A percentile compares a stretch with the other conserved stretches of the same genome.
These are phyloP conservation scores for Microbotryomycetes sp. DNA, from an alignment of 1,284 basidiomycete genomes.

Conservation along the genomic window DNA sequence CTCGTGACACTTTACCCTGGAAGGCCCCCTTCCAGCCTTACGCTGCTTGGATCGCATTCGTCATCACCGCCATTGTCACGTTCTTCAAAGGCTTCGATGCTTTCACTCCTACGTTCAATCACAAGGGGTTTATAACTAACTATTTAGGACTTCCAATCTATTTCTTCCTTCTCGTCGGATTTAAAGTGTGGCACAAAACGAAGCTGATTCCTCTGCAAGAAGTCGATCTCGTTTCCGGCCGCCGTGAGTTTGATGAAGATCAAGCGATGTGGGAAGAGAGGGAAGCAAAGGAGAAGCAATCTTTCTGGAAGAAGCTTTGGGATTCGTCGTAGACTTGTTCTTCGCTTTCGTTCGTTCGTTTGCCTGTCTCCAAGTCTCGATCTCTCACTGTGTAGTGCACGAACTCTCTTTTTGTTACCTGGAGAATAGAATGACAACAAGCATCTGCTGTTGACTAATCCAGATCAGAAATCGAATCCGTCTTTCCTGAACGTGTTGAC, in stretches of 20 bases:
- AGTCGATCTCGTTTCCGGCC: constrained; percentile 60
- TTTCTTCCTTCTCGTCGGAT: constrained; percentile 49
- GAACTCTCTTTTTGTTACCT: too few relatives aligned
- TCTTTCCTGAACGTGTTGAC: constrained; percentile 33
- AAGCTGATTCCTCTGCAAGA: constrained; percentile 50
- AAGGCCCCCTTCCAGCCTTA: constrained; percentile 61
- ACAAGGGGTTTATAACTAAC: constrained; percentile 53
- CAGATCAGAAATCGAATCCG: constrained; percentile 37
- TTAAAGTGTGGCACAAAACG: constrained; percentile 45
- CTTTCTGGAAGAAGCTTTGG: constrained; percentile 39
- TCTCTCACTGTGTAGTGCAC: too few relatives aligned
- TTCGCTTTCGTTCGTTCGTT: neutral
- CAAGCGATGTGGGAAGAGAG: constrained; percentile 46
- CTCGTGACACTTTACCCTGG: constrained; percentile 57
- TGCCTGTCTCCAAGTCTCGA: neutral
- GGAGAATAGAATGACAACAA: neutral
- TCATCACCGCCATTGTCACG: constrained; percentile 54
- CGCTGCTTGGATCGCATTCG: constrained; percentile 43
- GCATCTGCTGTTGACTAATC: neutral
- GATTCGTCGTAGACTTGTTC: constrained; percentile 1
- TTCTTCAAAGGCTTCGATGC: constrained; percentile 60
- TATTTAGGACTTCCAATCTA: constrained; percentile 50
- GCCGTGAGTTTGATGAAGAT: constrained; percentile 60
- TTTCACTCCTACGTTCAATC: constrained; percentile 50
- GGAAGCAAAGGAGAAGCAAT: constrained; percentile 32